Evolutionary conservation across 2,329 filamentous ascomycete species (phyloP).

Genomic region (Phialophora expanda): DNA sequence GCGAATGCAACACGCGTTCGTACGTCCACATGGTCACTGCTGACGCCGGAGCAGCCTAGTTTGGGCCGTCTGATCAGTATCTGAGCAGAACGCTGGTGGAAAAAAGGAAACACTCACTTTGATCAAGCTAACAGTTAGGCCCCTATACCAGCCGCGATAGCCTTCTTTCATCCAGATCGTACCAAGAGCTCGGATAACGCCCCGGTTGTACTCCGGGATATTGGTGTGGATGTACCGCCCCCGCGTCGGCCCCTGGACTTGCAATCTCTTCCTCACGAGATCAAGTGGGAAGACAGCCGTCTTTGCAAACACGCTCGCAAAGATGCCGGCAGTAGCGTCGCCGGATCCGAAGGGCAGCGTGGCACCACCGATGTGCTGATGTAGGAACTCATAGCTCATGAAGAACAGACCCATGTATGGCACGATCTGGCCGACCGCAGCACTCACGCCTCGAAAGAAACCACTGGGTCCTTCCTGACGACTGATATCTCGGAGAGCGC

Average conservation of each 20-base stretch:
- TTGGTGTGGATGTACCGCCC: conserved; percentile 79
- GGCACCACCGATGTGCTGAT: conserved; percentile 62
- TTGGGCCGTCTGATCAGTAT: neutral
- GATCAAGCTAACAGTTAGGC: conserved; percentile 82
- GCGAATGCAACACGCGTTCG: conserved; percentile 70
- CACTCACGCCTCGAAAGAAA: conserved; percentile 86
- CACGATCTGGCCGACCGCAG: conserved; percentile 83
- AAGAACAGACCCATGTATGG: conserved; percentile 99
- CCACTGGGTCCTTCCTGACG: conserved; percentile 75
- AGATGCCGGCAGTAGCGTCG: conserved; percentile 80
- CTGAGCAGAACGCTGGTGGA: neutral
- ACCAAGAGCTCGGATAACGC: conserved; percentile 68
- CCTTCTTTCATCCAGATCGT: conserved; percentile 76
- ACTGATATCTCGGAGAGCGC: conserved; percentile 74
- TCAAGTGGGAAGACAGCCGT: conserved; percentile 92
- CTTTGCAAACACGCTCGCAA: conserved; percentile 82
- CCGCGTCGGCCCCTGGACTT: conserved; percentile 91
- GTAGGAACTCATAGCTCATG: conserved; percentile 78
- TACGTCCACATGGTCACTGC: conserved; percentile 96
- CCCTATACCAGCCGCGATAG: conserved; percentile 79
- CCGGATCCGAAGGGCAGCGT: conserved; percentile 73
- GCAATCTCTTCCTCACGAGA: conserved; percentile 86
- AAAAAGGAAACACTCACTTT: conserved; percentile 62
- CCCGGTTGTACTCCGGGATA: conserved; percentile 76
- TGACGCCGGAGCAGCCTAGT: conserved; percentile 75